Percentiles rank a stretch among this genome's conserved stretches.
Evolutionary conservation across 352 stramenopile genomes (phyloP).

Genomic region (Phytophthora pluvialis): DNA sequence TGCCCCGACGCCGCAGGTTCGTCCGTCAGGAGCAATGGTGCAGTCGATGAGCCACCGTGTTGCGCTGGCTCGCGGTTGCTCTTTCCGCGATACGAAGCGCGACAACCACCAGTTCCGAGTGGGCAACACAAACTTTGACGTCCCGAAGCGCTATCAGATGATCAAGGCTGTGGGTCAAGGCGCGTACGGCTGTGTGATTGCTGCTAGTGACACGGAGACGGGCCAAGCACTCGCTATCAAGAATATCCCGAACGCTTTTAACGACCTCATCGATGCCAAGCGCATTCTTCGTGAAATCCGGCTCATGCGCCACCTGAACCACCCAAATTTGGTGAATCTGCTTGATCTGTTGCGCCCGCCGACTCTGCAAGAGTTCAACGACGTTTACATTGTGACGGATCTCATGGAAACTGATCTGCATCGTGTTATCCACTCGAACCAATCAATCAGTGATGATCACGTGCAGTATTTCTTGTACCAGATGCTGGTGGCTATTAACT

Average conservation of each 20-base stretch:
- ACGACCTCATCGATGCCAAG: constrained; percentile 89
- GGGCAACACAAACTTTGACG: constrained; percentile 88
- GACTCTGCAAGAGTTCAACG: constrained; percentile 89
- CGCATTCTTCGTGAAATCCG: constrained; percentile 89
- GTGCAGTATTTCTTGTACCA: constrained; percentile 85
- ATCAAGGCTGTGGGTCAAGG: constrained; percentile 91
- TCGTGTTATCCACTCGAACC: constrained; percentile 83
- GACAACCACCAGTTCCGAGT: constrained; percentile 90
- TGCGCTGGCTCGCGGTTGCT: constrained; percentile 73
- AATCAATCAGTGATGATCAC: constrained; percentile 82
- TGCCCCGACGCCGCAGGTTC: constrained; percentile 62
- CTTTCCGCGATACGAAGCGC: constrained; percentile 83
- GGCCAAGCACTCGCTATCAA: constrained; percentile 95
- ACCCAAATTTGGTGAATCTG: constrained; percentile 85
- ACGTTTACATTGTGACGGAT: constrained; percentile 87
- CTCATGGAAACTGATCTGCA: constrained; percentile 84
- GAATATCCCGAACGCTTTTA: constrained; percentile 95
- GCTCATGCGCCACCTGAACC: constrained; percentile 88
- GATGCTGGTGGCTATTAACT: constrained; percentile 80
- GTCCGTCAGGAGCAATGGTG: constrained; percentile 39
- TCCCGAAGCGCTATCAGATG: constrained; percentile 88
- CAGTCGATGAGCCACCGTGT: constrained; percentile 69
- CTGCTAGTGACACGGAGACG: constrained; percentile 85
- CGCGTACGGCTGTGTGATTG: constrained; percentile 93
- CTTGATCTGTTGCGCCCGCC: constrained; percentile 80